Conservation (phyloP, 1,284 basidiomycete genomes). For the Mycocalia duriaeana region DNA sequence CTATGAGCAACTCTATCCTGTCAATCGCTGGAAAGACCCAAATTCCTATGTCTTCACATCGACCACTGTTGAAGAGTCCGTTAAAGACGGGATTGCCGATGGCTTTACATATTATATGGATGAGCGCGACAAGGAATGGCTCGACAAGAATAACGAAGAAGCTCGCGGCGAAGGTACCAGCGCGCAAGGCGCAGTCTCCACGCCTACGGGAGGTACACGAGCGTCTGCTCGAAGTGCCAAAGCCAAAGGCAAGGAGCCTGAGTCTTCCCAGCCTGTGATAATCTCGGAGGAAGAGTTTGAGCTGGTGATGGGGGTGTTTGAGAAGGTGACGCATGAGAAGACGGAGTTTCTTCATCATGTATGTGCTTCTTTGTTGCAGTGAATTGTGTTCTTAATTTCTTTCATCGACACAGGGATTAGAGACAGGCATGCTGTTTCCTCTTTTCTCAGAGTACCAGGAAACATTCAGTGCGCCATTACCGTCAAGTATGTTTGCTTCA, state of each 20-base stretch:
- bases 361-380: slow-evolving; percentile 24
- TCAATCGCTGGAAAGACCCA: slow-evolving; percentile 71
- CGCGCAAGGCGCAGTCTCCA: slow-evolving; percentile 61
- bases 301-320: slow-evolving; percentile 91
- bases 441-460: slow-evolving; percentile 78
- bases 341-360: slow-evolving; percentile 91
- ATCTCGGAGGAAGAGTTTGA: slow-evolving; percentile 92
- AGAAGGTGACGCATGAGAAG: slow-evolving; percentile 87
- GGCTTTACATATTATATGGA: slow-evolving; percentile 91
- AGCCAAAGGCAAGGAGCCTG: slow-evolving; percentile 75
- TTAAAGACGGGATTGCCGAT: slow-evolving; percentile 50
- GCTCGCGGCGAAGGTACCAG: slow-evolving; percentile 83
- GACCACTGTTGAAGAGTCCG: slow-evolving; percentile 82
- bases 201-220: slow-evolving; percentile 41
- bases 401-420: slow-evolving; percentile 41
- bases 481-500: slow-evolving; percentile 56
- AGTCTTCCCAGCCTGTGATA: slow-evolving; percentile 49
- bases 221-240: slow-evolving; percentile 62
- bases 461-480: slow-evolving; percentile 55
- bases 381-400: slow-evolving; percentile 5
- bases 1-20: slow-evolving; percentile 71
- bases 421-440: slow-evolving; percentile 67
- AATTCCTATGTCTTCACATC: slow-evolving; percentile 81
- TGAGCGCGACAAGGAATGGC: slow-evolving; percentile 93
- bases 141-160: slow-evolving; percentile 87